Evolutionary conservation across 805 yeast species (phyloP).

Genomic region (Cyberlindnera suaveolens): DNA sequence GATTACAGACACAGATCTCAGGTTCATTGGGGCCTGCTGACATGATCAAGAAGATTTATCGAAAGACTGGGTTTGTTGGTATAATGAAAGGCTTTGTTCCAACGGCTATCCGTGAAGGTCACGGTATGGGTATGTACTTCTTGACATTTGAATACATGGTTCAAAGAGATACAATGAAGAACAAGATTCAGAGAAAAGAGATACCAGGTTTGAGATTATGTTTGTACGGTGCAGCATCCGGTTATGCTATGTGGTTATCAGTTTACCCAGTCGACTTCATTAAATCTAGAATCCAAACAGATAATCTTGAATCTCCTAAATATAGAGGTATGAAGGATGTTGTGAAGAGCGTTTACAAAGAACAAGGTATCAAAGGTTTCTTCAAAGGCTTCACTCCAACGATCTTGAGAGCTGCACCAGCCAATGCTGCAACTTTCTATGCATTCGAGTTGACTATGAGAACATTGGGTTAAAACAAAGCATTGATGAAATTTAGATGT

Average conservation of each 20-base stretch:
- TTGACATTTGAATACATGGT: constrained; percentile 86
- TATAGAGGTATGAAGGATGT: constrained; percentile 59
- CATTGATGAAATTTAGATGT: constrained; percentile 1
- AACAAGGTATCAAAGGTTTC: constrained; percentile 71
- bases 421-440: constrained; percentile 93
- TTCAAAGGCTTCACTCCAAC: constrained; percentile 92
- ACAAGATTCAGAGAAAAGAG: constrained; percentile 51
- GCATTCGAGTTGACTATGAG: constrained; percentile 91
- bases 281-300: constrained; percentile 84
- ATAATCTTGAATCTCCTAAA: constrained; percentile 50
- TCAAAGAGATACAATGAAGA: constrained; percentile 49
- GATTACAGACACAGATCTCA: constrained; percentile 81
- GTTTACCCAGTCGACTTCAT: constrained; percentile 87
- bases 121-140: constrained; percentile 87
- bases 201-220: constrained; percentile 88
- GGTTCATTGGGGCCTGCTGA: constrained; percentile 71
- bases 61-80: constrained; percentile 47
- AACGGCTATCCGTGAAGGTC: constrained; percentile 75
- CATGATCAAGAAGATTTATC: constrained; percentile 52
- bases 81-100: constrained; percentile 80
- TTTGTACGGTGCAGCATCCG: constrained; percentile 83
- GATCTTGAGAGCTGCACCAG: constrained; percentile 94
- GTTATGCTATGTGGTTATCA: constrained; percentile 80
- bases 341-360: constrained; percentile 41
- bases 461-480: constrained; percentile 9